Conservation (phyloP, 2,329 filamentous ascomycete species). For the Curvularia sp. region DNA sequence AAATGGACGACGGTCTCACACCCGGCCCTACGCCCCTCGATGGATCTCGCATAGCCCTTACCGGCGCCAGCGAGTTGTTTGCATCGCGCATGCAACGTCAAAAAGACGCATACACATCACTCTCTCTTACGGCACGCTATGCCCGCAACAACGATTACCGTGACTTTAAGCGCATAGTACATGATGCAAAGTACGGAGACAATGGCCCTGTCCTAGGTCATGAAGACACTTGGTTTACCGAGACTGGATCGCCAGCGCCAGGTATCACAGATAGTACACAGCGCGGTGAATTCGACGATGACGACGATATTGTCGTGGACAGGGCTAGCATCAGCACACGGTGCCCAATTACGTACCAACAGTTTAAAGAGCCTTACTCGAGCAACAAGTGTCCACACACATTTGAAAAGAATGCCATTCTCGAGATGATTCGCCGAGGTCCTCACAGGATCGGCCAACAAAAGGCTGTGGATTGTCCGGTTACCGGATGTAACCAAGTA, state of each 20-base stretch:
- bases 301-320: constrained; percentile 72
- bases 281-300: constrained; percentile 55
- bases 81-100: constrained; percentile 48
- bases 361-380: constrained; percentile 71
- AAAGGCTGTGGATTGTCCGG: constrained; percentile 64
- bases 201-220: constrained; percentile 62
- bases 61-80: constrained; percentile 49
- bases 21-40: constrained; percentile 49
- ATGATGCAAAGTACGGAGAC: constrained; percentile 65
- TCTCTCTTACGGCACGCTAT: constrained; percentile 57
- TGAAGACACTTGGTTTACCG: constrained; percentile 68
- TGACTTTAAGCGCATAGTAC: constrained; percentile 66
- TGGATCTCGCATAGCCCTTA: constrained; percentile 40
- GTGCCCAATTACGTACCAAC: constrained; percentile 71
- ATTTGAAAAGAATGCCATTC: constrained; percentile 71
- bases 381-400: constrained; percentile 73
- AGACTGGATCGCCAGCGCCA: constrained; percentile 54
- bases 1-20: constrained; percentile 49
- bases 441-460: constrained; percentile 29
- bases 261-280: constrained; percentile 48
- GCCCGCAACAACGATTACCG: constrained; percentile 66
- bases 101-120: constrained; percentile 54
- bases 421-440: constrained; percentile 57
- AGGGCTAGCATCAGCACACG: constrained; percentile 69
- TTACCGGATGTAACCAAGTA: constrained; percentile 66